A percentile compares a stretch with the other conserved stretches of the same genome.
Conservation (phyloP, 176 grass and related monocot genomes). For the Ensete glaucum region DNA sequence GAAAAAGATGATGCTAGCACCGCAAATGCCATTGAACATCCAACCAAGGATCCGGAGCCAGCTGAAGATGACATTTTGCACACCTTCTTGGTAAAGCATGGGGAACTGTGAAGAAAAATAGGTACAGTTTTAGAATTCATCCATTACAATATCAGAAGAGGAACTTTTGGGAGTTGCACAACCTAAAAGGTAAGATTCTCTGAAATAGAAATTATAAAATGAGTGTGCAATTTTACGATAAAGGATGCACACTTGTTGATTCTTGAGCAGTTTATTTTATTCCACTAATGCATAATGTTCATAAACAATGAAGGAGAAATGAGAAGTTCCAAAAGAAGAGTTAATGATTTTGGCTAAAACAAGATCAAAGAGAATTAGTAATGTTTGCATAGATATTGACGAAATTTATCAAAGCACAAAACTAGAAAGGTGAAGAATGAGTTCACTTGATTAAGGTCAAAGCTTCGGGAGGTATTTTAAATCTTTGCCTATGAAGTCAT, state of each 20-base stretch:
- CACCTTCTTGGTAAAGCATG: conserved; percentile 88
- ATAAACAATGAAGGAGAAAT: background rate
- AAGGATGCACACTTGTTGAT: background rate
- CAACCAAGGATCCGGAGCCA: conserved; percentile 68
- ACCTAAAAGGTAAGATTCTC: too few relatives aligned
- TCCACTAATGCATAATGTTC: background rate
- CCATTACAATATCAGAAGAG: background rate
- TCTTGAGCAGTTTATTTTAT: background rate
- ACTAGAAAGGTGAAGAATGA: too few relatives aligned
- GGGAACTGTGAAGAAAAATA: conserved; percentile 45
- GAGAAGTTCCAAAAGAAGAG: too few relatives aligned
- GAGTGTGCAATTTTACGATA: background rate
- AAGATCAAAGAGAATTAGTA: too few relatives aligned
- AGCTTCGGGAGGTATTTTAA: too few relatives aligned
- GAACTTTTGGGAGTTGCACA: background rate
- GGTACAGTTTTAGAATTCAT: background rate
- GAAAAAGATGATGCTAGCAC: conserved; percentile 61
- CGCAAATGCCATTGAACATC: conserved; percentile 52
- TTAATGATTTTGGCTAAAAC: too few relatives aligned
- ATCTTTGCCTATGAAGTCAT: too few relatives aligned
- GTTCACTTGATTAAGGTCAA: too few relatives aligned
- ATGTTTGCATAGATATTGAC: too few relatives aligned
- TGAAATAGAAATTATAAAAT: too few relatives aligned
- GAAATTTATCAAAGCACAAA: too few relatives aligned
- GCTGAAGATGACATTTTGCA: conserved; percentile 63